Evolutionary conservation across 768 basidiomycete genomes (phyloP).

Genomic region (Pleurotus tuber-regium): DNA sequence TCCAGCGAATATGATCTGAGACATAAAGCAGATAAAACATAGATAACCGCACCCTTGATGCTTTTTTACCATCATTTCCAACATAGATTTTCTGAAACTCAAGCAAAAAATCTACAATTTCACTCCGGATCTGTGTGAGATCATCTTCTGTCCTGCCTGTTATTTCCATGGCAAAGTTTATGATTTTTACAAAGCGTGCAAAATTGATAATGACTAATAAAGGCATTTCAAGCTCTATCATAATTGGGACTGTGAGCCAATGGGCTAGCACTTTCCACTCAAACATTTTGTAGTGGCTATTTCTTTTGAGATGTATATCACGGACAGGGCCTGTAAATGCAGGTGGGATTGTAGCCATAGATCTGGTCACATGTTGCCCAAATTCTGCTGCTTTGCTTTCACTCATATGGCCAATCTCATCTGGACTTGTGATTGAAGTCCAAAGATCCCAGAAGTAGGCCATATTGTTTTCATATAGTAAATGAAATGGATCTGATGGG

Average conservation of each 20-base stretch:
- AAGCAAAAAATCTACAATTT: slow-evolving; percentile 22
- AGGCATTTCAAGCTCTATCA: slow-evolving; percentile 26
- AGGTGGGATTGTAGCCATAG: slow-evolving; percentile 28
- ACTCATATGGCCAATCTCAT: slow-evolving; percentile 20
- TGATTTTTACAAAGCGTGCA: slow-evolving; percentile 19
- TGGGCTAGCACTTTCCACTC: slow-evolving; percentile 34
- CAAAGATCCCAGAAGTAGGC: slow-evolving; percentile 30
- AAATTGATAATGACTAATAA: slow-evolving; percentile 23
- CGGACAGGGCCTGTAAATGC: slow-evolving; percentile 28
- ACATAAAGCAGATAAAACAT: slow-evolving; percentile 33
- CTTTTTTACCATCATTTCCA: slow-evolving; percentile 23
- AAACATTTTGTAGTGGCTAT: slow-evolving; percentile 34
- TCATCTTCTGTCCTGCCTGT: slow-evolving; percentile 15
- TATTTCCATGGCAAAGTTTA: slow-evolving; percentile 30
- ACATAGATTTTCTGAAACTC: slow-evolving; percentile 27
- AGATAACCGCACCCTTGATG: slow-evolving; percentile 22
- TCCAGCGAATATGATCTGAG: slow-evolving; percentile 30
- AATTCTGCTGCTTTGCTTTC: slow-evolving; percentile 16
- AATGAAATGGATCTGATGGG: slow-evolving; percentile 34
- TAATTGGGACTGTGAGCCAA: slow-evolving; percentile 33
- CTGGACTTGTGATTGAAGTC: slow-evolving; percentile 15
- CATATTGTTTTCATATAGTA: slow-evolving; percentile 31
- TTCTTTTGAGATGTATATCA: slow-evolving; percentile 27
- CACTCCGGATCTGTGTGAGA: slow-evolving; percentile 17
- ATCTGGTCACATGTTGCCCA: slow-evolving; percentile 19